Percentiles rank a stretch among this genome's conserved stretches.
phyloP scores from a whole-genome alignment of 805 yeast species.

The Lachancea cidri region DNA sequence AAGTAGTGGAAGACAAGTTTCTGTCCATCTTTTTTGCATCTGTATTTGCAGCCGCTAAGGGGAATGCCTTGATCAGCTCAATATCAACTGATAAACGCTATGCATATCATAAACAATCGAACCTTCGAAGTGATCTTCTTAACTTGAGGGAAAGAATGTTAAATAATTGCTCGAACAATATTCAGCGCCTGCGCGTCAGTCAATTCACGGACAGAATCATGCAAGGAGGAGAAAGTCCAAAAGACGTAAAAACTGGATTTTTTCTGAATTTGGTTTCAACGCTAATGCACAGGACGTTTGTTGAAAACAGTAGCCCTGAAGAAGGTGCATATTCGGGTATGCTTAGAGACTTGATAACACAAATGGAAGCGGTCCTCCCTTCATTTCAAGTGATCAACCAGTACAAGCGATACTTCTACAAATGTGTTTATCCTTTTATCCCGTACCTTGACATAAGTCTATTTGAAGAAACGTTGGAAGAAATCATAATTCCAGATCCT shows the following conservation, averaged over 20 bases:
- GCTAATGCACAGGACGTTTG: constrained; percentile 4
- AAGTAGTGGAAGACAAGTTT: constrained; percentile 28
- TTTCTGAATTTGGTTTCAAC: constrained; percentile 3
- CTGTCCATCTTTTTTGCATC: constrained; percentile 27
- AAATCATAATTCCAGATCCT: constrained; percentile 17
- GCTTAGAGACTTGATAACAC: constrained; percentile 18
- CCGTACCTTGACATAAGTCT: constrained; percentile 26
- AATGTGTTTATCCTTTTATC: constrained; percentile 23
- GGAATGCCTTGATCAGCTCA: constrained; percentile 29
- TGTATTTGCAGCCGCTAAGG: constrained; percentile 24
- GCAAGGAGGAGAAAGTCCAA: constrained; percentile 8
- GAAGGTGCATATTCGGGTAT: constrained; percentile 25
- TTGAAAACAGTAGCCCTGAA: constrained; percentile 26
- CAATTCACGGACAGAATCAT: constrained; percentile 27
- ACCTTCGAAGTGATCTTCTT: constrained; percentile 18
- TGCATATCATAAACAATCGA: constrained; percentile 23
- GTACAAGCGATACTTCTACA: constrained; percentile 27
- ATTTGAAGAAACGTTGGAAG: constrained; percentile 28
- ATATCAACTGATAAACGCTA: constrained; percentile 26
- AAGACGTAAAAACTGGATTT: constrained; percentile 5
- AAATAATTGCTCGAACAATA: constrained; percentile 20
- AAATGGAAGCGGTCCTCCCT: constrained; percentile 25
- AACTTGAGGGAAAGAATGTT: constrained; percentile 24
- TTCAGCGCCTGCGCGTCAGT: constrained; percentile 20
- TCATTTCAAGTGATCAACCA: constrained; percentile 20